Base-by-base conservation (phyloP, 208 protist genomes). In the Leishmania turanica region DNA sequence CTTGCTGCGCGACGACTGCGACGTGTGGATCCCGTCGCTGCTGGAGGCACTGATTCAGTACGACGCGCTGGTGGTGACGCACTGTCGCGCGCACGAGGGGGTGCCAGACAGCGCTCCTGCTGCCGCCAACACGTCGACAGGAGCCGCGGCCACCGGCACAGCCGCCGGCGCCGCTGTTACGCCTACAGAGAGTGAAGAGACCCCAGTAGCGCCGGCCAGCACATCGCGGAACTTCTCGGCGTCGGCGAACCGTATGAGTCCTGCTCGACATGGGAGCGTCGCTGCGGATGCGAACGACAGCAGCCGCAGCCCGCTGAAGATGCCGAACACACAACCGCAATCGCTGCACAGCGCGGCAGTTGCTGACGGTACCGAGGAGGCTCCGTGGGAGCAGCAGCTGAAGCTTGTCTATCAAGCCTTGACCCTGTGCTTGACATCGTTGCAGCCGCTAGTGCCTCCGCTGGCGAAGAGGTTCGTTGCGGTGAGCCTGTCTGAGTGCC, bases 21-120 rank as follows among this genome's bases (percentile, higher is more conserved):
- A 90, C 56, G 80, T 82, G 82, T 94, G 90, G 87, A 51, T 95
- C 49, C 89, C 88, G 15, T 84, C 86, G 47, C 87, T 96, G 49
- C 75, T 96, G 40, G 78, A 85, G 27, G 88, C 88, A 34, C 75
- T 93, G 21, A 80, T 93, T 53, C 65, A 79, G 40, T 82, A 87
- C 65, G 86, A 88, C 70, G 75, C 75, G 37, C 40, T 79, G 53
- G 79, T 87, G 62, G 66, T 85, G 75, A 87, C 82, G 27, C 82
- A 86, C 66, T 66, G 78, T 60, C 82, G 74, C 54, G 77, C 77
- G 2, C 78, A 82, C 45, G 82, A 86, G 54, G 74, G 74, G 11
- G 21, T 6, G 9, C 37, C 56, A 49, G 51, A 27, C 34, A 45
- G 53, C 27, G 74, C 40, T 15, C 37, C 74, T 13, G 24, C 56